A percentile compares a stretch with the other conserved stretches of the same genome.
Conservation (phyloP, 208 protist genomes). For the Leishmania amazonensis region DNA sequence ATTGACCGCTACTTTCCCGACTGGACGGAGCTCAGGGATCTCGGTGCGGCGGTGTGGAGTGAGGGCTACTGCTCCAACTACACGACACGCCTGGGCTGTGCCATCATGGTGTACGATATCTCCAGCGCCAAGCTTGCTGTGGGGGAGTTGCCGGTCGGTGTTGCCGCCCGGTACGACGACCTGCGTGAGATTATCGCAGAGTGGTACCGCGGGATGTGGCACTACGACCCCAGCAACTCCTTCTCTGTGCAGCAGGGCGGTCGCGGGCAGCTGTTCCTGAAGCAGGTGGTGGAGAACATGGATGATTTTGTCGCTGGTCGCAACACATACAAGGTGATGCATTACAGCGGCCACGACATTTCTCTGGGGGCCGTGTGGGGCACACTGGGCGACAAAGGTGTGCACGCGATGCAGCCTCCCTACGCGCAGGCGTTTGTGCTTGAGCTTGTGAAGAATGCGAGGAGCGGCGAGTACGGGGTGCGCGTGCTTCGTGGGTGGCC, state of each 20-base stretch:
- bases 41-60: constrained; percentile 31
- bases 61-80: constrained; percentile 39
- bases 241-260: constrained; percentile 38
- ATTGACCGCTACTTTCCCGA: constrained; percentile 28
- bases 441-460: constrained; percentile 44
- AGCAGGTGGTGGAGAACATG: constrained; percentile 49
- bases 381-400: constrained; percentile 38
- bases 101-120: constrained; percentile 40
- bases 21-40: constrained; percentile 23
- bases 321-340: constrained; percentile 49
- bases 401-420: constrained; percentile 34
- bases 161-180: constrained; percentile 26
- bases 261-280: constrained; percentile 38
- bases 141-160: constrained; percentile 7
- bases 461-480: constrained; percentile 31
- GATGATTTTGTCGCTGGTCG: constrained; percentile 18
- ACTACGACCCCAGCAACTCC: constrained; percentile 35
- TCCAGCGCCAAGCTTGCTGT: constrained; percentile 30
- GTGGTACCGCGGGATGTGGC: constrained; percentile 9
- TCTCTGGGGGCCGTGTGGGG: constrained; percentile 27
- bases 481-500: constrained; percentile 54
- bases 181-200: constrained; percentile 28
- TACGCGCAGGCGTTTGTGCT: constrained; percentile 48
- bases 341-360: constrained; percentile 57
- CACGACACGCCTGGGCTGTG: constrained; percentile 32